Evolutionary conservation across 1,284 basidiomycete genomes (phyloP).

Genomic region (Tilletia indica): DNA sequence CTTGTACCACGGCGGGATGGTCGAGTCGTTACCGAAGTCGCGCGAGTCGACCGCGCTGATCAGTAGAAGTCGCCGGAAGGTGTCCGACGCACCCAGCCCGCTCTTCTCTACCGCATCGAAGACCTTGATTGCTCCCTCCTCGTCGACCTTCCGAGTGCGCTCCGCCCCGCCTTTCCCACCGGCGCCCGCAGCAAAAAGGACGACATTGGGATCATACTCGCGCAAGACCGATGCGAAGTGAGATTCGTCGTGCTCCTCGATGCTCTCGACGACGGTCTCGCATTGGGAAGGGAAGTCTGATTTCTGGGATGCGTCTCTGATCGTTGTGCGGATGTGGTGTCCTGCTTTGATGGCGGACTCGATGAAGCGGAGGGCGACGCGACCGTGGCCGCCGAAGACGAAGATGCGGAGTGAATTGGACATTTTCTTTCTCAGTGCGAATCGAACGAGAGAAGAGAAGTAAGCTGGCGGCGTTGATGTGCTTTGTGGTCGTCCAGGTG

Average conservation of each 20-base stretch:
- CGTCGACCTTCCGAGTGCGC: slow-evolving; percentile 69
- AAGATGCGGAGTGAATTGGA: slow-evolving; percentile 28
- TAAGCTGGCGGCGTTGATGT: too few relatives aligned
- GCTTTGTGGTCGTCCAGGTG: too few relatives aligned
- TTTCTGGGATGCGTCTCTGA: slow-evolving; percentile 37
- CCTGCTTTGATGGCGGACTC: slow-evolving; percentile 32
- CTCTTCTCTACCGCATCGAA: slow-evolving; percentile 69
- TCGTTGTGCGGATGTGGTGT: slow-evolving; percentile 38
- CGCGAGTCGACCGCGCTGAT: slow-evolving; percentile 69
- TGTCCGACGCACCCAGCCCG: slow-evolving; percentile 54
- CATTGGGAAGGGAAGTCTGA: slow-evolving; percentile 33
- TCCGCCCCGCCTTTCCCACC: slow-evolving; percentile 68
- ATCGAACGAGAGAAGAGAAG: neutral
- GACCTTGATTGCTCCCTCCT: slow-evolving; percentile 70
- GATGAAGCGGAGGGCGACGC: slow-evolving; percentile 42
- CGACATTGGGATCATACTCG: slow-evolving; percentile 61
- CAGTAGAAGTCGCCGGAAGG: slow-evolving; percentile 64
- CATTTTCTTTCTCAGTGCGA: neutral
- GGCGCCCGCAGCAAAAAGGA: slow-evolving; percentile 70
- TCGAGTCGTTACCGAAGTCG: slow-evolving; percentile 58
- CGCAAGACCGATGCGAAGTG: slow-evolving; percentile 63
- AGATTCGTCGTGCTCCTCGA: slow-evolving; percentile 63
- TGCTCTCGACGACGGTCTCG: slow-evolving; percentile 63
- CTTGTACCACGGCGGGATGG: slow-evolving; percentile 39
- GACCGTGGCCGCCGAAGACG: slow-evolving; percentile 40